Evolutionary conservation across 768 basidiomycete genomes (phyloP).

Genomic region (Mycena metata): DNA sequence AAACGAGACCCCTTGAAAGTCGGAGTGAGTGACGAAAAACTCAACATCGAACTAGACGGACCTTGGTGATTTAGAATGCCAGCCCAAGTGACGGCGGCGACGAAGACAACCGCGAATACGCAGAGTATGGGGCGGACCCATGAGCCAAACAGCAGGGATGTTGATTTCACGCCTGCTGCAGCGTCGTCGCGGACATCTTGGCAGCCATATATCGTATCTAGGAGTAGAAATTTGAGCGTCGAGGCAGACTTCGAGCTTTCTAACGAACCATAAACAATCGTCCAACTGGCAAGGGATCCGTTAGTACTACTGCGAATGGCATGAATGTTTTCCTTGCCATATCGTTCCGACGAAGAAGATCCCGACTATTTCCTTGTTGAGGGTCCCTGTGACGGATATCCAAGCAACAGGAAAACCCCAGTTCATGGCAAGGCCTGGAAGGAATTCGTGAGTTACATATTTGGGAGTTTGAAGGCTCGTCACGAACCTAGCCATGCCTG

Average conservation of each 20-base stretch:
- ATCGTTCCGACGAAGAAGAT: conserved; percentile 11
- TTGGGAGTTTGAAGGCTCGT: background rate
- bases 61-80: conserved; percentile 17
- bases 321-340: background rate
- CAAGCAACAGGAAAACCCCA: conserved; percentile 9
- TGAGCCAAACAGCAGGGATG: conserved; percentile 4
- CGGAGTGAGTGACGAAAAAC: background rate
- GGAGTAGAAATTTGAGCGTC: background rate
- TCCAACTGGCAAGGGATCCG: conserved; percentile 1
- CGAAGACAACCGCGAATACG: conserved; percentile 1
- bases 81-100: background rate
- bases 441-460: background rate
- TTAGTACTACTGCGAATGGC: background rate
- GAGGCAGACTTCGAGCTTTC: no score
- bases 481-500: conserved; percentile 46
- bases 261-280: conserved; percentile 6
- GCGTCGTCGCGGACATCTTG: conserved; percentile 1
- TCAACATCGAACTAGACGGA: background rate
- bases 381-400: background rate
- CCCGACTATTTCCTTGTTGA: conserved; percentile 11
- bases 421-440: conserved; percentile 10
- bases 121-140: conserved; percentile 11
- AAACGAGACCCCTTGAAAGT: background rate
- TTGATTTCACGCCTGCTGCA: conserved; percentile 11
- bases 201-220: conserved; percentile 6